Percentiles rank a stretch among this genome's conserved stretches.
Conservation (phyloP, 1,139 yeast species). For the Geotrichum macrosporum region DNA sequence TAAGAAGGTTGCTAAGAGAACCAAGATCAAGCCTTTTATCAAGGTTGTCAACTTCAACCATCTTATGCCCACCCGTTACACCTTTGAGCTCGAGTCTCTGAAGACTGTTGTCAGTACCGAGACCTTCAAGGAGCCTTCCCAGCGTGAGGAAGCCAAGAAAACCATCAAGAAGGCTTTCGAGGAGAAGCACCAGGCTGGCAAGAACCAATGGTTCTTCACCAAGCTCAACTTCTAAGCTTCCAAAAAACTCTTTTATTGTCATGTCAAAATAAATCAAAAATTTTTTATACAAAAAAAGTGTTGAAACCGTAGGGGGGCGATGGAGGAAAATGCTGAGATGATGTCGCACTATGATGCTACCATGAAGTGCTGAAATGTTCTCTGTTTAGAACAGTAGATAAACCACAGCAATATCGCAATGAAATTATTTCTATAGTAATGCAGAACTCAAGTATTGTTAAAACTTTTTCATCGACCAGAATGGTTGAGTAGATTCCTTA, state of each 20-base stretch:
- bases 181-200: conserved; percentile 99
- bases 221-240: conserved; percentile 85
- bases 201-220: conserved; percentile 99
- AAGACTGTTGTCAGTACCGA: conserved; percentile 89
- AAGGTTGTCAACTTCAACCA: conserved; percentile 99
- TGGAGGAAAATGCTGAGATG: no score
- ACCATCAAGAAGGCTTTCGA: conserved; percentile 98
- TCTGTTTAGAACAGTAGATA: no score
- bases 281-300: no score
- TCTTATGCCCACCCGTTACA: conserved; percentile 99
- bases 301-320: no score
- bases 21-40: conserved; percentile 98
- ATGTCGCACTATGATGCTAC: no score
- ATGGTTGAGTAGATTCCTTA: no score
- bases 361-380: no score
- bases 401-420: no score
- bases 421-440: no score
- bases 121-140: conserved; percentile 96
- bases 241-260: conserved; percentile 18
- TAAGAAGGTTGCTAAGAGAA: conserved; percentile 95
- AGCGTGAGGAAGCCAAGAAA: conserved; percentile 99
- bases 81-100: conserved; percentile 93
- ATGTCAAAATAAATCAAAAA: conserved; percentile 18
- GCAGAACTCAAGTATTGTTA: no score
- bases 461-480: no score